Percentiles rank a stretch among this genome's conserved stretches.
These are phyloP conservation scores for Helichrysum umbraculigerum DNA, from an alignment of 129 eudicot species.

Conservation along the genomic window DNA sequence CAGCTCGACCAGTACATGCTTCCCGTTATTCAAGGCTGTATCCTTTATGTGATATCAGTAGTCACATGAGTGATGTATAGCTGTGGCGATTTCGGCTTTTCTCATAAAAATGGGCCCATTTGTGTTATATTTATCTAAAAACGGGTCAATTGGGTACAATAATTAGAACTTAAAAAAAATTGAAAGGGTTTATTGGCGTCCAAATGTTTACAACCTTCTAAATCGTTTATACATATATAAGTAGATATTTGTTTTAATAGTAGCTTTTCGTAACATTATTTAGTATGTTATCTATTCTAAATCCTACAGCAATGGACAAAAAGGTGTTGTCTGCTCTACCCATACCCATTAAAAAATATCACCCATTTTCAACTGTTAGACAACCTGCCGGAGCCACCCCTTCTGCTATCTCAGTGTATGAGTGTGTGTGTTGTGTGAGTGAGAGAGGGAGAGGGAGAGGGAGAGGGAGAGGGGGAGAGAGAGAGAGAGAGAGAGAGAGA, in stretches of 20 bases:
- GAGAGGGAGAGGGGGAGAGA: too few relatives aligned
- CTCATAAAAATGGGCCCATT: too few relatives aligned
- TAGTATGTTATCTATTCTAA: neutral
- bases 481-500: too few relatives aligned
- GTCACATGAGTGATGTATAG: slow-evolving; percentile 8
- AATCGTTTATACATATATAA: neutral
- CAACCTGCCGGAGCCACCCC: neutral
- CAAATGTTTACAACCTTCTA: neutral
- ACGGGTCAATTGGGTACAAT: neutral
- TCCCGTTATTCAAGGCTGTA: slow-evolving; percentile 97
- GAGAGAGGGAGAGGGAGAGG: neutral
- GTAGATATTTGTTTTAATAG: neutral
- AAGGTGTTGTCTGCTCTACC: slow-evolving; percentile 5
- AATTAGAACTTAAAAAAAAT: neutral
- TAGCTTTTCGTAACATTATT: neutral
- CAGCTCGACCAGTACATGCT: slow-evolving; percentile 97
- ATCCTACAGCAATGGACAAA: slow-evolving; percentile 1
- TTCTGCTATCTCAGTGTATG: neutral
- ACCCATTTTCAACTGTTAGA: neutral
- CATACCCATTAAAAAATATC: neutral
- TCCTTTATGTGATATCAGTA: slow-evolving; percentile 49
- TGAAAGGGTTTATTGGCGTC: neutral
- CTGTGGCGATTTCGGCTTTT: neutral
- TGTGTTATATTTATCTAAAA: slow-evolving; percentile 10
- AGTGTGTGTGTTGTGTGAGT: neutral